Conservation (phyloP, 108 stramenopile genomes). For the Fragilaria radians region DNA sequence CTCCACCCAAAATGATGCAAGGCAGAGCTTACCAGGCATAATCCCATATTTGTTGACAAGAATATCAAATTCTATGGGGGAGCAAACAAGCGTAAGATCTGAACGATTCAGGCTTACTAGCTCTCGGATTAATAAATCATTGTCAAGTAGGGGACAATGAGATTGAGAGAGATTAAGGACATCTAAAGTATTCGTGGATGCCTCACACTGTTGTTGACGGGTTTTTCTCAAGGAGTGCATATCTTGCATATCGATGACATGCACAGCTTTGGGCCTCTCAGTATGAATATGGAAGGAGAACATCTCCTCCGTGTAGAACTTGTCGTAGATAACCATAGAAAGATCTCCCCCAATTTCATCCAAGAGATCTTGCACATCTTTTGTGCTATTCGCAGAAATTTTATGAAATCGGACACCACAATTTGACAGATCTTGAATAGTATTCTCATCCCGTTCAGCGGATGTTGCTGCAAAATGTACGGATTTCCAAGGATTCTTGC, state of each 20-base stretch:
- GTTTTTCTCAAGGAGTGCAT: slow-evolving; percentile 57
- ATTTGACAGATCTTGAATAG: neutral
- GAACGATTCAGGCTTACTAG: slow-evolving; percentile 61
- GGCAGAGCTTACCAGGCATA: slow-evolving; percentile 27
- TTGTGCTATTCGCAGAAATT: slow-evolving; percentile 20
- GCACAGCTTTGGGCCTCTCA: slow-evolving; percentile 28
- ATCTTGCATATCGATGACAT: slow-evolving; percentile 83
- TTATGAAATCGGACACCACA: slow-evolving; percentile 26
- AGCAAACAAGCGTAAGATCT: slow-evolving; percentile 62
- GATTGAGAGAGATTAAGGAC: too few species aligned
- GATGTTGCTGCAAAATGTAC: slow-evolving; percentile 23
- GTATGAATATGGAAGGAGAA: slow-evolving; percentile 56
- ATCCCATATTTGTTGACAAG: slow-evolving; percentile 24
- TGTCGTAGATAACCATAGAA: slow-evolving; percentile 53
- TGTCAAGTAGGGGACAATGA: neutral
- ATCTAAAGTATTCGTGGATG: neutral
- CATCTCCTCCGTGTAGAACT: slow-evolving; percentile 68
- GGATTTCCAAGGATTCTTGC: slow-evolving; percentile 5
- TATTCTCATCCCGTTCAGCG: neutral
- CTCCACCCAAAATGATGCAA: slow-evolving; percentile 41
- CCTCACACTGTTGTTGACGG: slow-evolving; percentile 33
- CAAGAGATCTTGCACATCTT: slow-evolving; percentile 24
- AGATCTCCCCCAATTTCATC: slow-evolving; percentile 12
- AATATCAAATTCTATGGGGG: slow-evolving; percentile 38
- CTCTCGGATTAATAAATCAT: slow-evolving; percentile 39